These are phyloP conservation scores for Sicyos edulis DNA, from an alignment of 306 rosid genomes.

Conservation along the genomic window DNA sequence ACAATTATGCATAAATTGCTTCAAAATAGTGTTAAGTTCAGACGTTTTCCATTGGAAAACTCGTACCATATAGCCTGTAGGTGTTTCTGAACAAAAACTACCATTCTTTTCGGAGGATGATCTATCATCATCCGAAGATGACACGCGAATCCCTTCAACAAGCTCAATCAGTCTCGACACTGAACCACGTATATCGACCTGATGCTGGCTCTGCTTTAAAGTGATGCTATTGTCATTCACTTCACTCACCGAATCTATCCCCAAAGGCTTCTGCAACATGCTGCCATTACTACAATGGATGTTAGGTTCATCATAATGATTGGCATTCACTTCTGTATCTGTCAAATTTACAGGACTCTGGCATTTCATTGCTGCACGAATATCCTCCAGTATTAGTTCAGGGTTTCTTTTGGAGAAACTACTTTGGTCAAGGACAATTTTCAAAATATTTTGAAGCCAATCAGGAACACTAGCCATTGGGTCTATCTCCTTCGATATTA, in stretches of 20 bases:
- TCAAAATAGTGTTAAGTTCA: constrained; percentile 51
- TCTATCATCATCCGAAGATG: constrained; percentile 39
- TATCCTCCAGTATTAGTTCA: constrained; percentile 20
- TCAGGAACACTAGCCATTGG: no score
- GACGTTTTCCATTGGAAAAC: constrained; percentile 87
- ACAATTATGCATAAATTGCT: constrained; percentile 58
- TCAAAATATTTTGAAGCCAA: constrained; percentile 19
- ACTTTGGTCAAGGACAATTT: constrained; percentile 15
- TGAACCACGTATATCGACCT: constrained; percentile 40
- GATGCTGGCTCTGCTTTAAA: constrained; percentile 14
- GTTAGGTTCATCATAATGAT: constrained; percentile 26
- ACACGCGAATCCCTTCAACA: constrained; percentile 61
- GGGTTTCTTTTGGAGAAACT: constrained; percentile 1
- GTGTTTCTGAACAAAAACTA: constrained; percentile 35
- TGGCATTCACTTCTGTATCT: constrained; percentile 26
- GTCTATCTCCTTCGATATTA: constrained; percentile 15
- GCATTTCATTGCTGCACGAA: constrained; percentile 20
- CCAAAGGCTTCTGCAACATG: not conserved
- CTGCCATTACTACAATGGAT: not conserved
- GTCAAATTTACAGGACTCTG: constrained; percentile 23
- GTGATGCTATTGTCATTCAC: not conserved
- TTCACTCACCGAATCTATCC: not conserved
- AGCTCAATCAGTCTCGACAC: constrained; percentile 70
- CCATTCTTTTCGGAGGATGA: constrained; percentile 35
- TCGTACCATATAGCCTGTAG: constrained; percentile 62